Percentiles rank a stretch among this genome's conserved stretches.
Evolutionary conservation across 2,329 filamentous ascomycete genomes (phyloP).

Genomic region (Hypoxylon rubiginosum): DNA sequence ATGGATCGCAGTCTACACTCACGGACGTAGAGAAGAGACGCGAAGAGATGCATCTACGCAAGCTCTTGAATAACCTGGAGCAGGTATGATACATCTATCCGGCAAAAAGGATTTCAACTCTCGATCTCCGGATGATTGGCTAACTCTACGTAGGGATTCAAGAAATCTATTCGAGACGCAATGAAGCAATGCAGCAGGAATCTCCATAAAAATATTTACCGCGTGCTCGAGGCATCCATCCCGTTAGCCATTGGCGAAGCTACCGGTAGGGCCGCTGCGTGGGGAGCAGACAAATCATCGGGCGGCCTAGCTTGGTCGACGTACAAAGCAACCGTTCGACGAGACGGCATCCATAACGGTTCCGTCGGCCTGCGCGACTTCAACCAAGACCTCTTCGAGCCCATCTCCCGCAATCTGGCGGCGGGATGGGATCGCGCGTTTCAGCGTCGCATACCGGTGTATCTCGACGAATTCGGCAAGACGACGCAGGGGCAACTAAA

Average conservation of each 20-base stretch:
- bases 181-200: slow-evolving; percentile 54
- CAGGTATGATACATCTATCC: slow-evolving; percentile 38
- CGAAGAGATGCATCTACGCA: slow-evolving; percentile 39
- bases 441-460: slow-evolving; percentile 39
- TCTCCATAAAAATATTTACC: slow-evolving; percentile 61
- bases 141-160: slow-evolving; percentile 50
- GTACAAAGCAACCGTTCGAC: slow-evolving; percentile 63
- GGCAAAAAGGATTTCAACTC: neutral
- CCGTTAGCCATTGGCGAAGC: slow-evolving; percentile 56
- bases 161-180: slow-evolving; percentile 56
- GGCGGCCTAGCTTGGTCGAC: slow-evolving; percentile 66
- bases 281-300: slow-evolving; percentile 55
- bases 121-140: neutral
- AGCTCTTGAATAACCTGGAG: slow-evolving; percentile 40
- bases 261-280: slow-evolving; percentile 53
- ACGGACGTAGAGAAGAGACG: slow-evolving; percentile 35
- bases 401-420: slow-evolving; percentile 40
- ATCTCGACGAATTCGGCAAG: slow-evolving; percentile 39
- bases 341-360: slow-evolving; percentile 48
- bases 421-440: slow-evolving; percentile 51
- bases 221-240: slow-evolving; percentile 57
- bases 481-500: slow-evolving; percentile 36
- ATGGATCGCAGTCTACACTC: slow-evolving; percentile 27
- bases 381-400: slow-evolving; percentile 48
- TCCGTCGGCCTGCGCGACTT: slow-evolving; percentile 49